Conservation (phyloP, 345 rosid species). For the Pugionium dolabratum region DNA sequence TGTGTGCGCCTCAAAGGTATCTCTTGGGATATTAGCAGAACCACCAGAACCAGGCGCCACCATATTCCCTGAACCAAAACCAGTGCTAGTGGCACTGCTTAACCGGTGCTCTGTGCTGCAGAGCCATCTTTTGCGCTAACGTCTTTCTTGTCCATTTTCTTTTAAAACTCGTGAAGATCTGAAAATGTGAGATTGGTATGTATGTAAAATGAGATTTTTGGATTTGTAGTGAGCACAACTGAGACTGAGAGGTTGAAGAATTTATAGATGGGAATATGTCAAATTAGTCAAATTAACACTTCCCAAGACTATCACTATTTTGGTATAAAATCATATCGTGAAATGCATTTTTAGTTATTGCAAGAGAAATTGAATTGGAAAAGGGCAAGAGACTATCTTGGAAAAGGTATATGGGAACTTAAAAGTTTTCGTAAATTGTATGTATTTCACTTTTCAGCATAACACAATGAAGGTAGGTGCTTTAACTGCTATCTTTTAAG, state of each 20-base stretch:
- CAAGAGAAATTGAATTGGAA: too few relatives aligned
- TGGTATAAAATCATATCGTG: not conserved
- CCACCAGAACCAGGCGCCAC: slow-evolving; percentile 28
- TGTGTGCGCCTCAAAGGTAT: slow-evolving; percentile 16
- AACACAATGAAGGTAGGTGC: too few relatives aligned
- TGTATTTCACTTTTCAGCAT: too few relatives aligned
- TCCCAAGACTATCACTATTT: slow-evolving; percentile 10
- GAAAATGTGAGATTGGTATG: not conserved
- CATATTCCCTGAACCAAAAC: slow-evolving; percentile 16
- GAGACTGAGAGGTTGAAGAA: not conserved
- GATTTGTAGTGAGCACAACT: not conserved
- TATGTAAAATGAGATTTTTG: not conserved
- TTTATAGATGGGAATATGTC: slow-evolving; percentile 18
- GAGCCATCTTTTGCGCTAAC: slow-evolving; percentile 7
- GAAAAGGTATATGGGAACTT: not conserved
- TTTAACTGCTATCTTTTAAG: too few relatives aligned
- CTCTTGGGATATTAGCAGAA: slow-evolving; percentile 9
- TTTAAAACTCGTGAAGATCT: not conserved
- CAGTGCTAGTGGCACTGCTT: not conserved
- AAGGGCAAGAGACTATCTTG: not conserved
- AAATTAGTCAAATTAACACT: slow-evolving; percentile 10
- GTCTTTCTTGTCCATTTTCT: slow-evolving; percentile 22
- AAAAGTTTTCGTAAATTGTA: not conserved
- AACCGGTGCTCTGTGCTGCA: slow-evolving; percentile 17
- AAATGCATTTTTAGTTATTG: not conserved